A percentile compares a stretch with the other conserved stretches of the same genome.
These are phyloP conservation scores for Fusarium floridanum DNA, from an alignment of 2,329 filamentous ascomycete species.

Conservation along the genomic window DNA sequence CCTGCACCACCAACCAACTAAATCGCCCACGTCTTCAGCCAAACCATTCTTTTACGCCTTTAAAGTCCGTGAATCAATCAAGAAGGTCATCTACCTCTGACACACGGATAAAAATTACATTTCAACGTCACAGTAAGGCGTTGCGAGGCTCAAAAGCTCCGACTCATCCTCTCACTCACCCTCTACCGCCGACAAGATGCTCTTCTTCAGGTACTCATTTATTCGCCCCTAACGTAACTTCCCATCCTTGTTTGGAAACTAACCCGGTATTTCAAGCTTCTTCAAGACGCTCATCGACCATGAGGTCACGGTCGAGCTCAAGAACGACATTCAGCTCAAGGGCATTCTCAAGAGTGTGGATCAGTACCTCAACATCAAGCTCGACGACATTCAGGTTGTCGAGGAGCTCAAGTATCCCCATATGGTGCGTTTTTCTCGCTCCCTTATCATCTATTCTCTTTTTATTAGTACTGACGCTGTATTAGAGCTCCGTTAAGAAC, in stretches of 20 bases:
- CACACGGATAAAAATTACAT: not conserved
- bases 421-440: conserved; percentile 66
- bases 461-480: too few relatives aligned
- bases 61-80: not conserved
- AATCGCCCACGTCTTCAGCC: conserved; percentile 16
- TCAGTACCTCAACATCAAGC: conserved; percentile 99
- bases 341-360: conserved; percentile 97
- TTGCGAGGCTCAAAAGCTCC: not conserved
- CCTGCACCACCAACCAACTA: conserved; percentile 31
- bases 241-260: too few relatives aligned
- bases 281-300: conserved; percentile 99
- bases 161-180: not conserved
- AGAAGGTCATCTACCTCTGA: rapidly evolving
- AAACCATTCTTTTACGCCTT: conserved; percentile 6
- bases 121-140: not conserved
- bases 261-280: conserved; percentile 66
- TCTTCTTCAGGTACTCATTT: conserved; percentile 59
- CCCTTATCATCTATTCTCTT: too few relatives aligned
- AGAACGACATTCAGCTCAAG: conserved; percentile 98
- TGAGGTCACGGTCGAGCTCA: conserved; percentile 97
- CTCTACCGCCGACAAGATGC: conserved; percentile 51
- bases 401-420: conserved; percentile 97
- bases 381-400: conserved; percentile 93
- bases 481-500: conserved; percentile 84
- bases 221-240: too few relatives aligned